phyloP scores from a whole-genome alignment of 2,329 filamentous ascomycete species.

The Penicillium griseofulvum region DNA sequence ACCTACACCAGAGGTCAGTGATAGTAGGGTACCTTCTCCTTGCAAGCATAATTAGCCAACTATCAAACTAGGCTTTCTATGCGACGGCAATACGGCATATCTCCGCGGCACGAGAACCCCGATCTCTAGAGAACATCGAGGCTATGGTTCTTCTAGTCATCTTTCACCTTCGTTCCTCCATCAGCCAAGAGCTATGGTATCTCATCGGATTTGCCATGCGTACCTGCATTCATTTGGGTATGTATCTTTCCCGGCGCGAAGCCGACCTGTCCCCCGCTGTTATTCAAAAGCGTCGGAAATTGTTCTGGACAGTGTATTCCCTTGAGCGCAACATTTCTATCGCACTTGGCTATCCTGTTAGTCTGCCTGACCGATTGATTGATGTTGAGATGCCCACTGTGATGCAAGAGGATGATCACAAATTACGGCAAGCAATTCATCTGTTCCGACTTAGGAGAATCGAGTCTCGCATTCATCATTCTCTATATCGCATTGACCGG shows the following conservation, averaged over 20 bases:
- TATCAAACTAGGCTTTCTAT: neutral
- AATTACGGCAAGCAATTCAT: neutral
- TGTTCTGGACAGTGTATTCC: neutral
- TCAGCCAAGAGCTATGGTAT: conserved; percentile 10
- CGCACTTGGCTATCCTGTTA: neutral
- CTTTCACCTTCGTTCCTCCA: conserved; percentile 9
- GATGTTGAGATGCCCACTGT: neutral
- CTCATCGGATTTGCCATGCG: conserved; percentile 9
- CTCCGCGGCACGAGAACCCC: conserved; percentile 4
- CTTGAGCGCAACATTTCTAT: neutral
- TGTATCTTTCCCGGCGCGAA: conserved; percentile 2
- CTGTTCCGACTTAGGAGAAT: neutral
- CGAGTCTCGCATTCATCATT: neutral
- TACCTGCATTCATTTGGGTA: conserved; percentile 5
- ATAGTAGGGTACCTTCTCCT: neutral
- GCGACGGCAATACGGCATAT: conserved; percentile 1
- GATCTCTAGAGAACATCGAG: conserved; percentile 6
- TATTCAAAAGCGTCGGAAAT: neutral
- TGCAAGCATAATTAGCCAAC: neutral
- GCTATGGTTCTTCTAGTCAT: conserved; percentile 6
- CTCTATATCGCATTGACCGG: neutral
- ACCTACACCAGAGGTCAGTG: neutral
- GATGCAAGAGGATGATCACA: neutral
- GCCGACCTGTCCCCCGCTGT: neutral
- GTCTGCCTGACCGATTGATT: neutral